Percentiles rank a stretch among this genome's conserved stretches.
Conservation (phyloP, 306 rosid genomes). For the Cicer arietinum region DNA sequence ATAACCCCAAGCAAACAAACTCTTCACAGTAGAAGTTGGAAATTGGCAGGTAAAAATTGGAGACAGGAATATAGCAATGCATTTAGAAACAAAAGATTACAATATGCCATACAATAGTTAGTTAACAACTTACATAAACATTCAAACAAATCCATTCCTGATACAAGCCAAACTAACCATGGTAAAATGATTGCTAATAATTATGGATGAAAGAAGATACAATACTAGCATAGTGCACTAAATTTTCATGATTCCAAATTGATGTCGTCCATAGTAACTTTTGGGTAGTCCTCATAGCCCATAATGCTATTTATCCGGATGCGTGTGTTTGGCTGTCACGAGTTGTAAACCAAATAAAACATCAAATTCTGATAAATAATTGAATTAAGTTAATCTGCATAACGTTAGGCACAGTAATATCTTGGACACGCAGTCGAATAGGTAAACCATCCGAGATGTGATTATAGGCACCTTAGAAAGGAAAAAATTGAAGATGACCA, state of each 20-base stretch:
- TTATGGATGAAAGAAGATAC: constrained; percentile 41
- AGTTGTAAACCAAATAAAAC: constrained; percentile 46
- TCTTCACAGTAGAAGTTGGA: constrained; percentile 12
- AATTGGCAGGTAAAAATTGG: constrained; percentile 31
- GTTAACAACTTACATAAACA: neutral
- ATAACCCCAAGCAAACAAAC: constrained; percentile 5
- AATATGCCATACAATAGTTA: constrained; percentile 34
- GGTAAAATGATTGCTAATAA: constrained; percentile 34
- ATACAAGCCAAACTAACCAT: constrained; percentile 39
- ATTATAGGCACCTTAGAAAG: constrained; percentile 9
- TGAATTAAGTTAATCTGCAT: constrained; percentile 20
- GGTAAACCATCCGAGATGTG: constrained; percentile 9
- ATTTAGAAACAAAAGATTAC: constrained; percentile 30
- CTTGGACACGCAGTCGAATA: neutral
- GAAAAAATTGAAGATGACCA: too few species aligned
- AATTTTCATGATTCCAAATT: constrained; percentile 23
- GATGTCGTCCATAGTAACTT: constrained; percentile 63
- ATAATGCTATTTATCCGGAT: constrained; percentile 82
- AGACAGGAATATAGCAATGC: constrained; percentile 24
- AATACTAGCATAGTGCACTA: constrained; percentile 37
- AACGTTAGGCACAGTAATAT: constrained; percentile 1
- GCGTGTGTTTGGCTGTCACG: constrained; percentile 86
- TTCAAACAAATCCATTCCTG: constrained; percentile 36
- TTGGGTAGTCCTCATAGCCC: constrained; percentile 91
- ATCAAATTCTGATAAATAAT: constrained; percentile 15